Conservation (phyloP, 176 grass and related monocot species). For the Puya raimondii region DNA sequence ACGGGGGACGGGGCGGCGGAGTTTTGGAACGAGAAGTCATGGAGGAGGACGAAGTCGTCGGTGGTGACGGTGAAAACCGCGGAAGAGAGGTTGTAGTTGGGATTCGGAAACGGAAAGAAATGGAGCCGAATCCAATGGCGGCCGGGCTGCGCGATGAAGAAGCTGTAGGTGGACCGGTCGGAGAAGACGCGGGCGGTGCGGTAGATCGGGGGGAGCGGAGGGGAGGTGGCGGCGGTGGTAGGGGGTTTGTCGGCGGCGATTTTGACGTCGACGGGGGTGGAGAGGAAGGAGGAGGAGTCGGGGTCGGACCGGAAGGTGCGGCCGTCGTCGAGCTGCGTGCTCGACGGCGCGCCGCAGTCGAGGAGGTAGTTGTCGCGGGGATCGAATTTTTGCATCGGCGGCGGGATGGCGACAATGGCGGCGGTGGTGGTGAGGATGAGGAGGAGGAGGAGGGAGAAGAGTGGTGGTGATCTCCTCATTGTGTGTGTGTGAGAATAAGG, state of each 20-base stretch:
- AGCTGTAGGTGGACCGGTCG: constrained; percentile 73
- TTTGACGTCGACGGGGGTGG: constrained; percentile 56
- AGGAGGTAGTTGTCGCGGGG: constrained; percentile 79
- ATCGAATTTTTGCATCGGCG: constrained; percentile 31
- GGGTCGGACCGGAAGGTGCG: constrained; percentile 71
- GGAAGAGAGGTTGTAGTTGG: constrained; percentile 66
- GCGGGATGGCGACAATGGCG: constrained; percentile 33
- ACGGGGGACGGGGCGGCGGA: constrained; percentile 37
- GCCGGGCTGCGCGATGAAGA: constrained; percentile 69
- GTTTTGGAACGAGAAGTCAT: constrained; percentile 60
- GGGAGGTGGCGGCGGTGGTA: constrained; percentile 9
- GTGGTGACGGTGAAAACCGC: constrained; percentile 61
- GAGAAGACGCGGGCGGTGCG: constrained; percentile 62
- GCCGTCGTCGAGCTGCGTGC: constrained; percentile 68
- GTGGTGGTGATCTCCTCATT: neutral
- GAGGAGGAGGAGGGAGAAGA: constrained; percentile 22
- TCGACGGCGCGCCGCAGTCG: constrained; percentile 42
- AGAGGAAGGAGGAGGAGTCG: constrained; percentile 69
- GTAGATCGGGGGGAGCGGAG: constrained; percentile 40
- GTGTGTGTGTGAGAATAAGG: neutral
- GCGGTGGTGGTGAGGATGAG: constrained; percentile 9
- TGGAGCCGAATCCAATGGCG: constrained; percentile 81
- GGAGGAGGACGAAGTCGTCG: constrained; percentile 74
- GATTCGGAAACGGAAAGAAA: constrained; percentile 58
- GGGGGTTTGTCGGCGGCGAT: constrained; percentile 38